phyloP scores from a whole-genome alignment of 139 green algal species.

The Astrephomene gubernaculifera region DNA sequence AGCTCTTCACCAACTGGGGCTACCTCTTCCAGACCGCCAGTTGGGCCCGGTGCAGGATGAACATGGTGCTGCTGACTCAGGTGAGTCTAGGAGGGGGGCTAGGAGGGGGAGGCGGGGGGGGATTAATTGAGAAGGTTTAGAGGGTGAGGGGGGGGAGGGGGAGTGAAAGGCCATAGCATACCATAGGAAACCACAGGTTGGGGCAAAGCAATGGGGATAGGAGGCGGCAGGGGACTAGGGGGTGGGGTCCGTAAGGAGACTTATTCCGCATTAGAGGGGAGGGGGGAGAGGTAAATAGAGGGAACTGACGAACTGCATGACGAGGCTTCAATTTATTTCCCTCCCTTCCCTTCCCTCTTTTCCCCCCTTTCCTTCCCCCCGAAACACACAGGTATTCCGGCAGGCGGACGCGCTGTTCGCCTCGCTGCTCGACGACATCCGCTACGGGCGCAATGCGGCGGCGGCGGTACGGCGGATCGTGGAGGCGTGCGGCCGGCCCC shows the following conservation, averaged over 20 bases:
- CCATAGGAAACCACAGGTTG: too few species aligned
- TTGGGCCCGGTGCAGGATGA: conserved; percentile 62
- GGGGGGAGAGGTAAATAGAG: too few species aligned
- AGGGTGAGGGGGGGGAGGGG: background rate
- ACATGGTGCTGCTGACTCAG: conserved; percentile 71
- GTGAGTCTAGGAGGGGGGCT: conserved; percentile 12
- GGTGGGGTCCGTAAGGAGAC: too few species aligned
- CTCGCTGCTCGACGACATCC: conserved; percentile 68
- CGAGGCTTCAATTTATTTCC: too few species aligned
- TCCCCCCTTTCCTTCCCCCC: background rate
- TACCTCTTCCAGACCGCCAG: conserved; percentile 75
- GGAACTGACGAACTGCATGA: too few species aligned
- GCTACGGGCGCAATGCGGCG: conserved; percentile 52
- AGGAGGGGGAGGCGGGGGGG: background rate
- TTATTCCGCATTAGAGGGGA: too few species aligned
- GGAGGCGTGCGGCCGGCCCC: background rate
- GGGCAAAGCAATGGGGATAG: too few species aligned
- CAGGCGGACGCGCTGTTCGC: conserved; percentile 69
- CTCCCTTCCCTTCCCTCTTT: background rate
- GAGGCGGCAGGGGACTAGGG: too few species aligned
- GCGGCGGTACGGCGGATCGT: conserved; percentile 23
- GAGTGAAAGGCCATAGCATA: background rate
- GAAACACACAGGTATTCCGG: conserved; percentile 63
- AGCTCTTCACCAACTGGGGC: conserved; percentile 75
- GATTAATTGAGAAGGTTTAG: too few species aligned